phyloP scores from a whole-genome alignment of 257 asterid species.

The Fraxinus cuspidata region DNA sequence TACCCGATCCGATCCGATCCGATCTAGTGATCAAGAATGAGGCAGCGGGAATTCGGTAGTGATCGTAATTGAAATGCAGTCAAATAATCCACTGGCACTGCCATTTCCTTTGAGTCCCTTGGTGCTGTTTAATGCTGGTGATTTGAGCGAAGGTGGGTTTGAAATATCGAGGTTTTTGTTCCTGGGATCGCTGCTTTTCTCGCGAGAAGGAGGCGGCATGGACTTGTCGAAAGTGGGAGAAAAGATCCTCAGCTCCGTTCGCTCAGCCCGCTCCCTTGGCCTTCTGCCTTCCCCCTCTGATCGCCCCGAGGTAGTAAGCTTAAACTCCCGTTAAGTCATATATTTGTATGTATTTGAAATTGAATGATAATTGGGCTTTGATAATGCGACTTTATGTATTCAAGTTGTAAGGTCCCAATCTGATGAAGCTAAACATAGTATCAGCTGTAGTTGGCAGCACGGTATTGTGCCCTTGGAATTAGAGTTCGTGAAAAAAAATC shows the following conservation, averaged over 20 bases:
- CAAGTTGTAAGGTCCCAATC: neutral
- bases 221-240: neutral
- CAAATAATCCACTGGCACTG: conserved; percentile 57
- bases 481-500: neutral
- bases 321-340: neutral
- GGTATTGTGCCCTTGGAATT: neutral
- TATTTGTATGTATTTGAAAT: conserved; percentile 11
- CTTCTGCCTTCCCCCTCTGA: conserved; percentile 69
- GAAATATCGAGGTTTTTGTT: conserved; percentile 86
- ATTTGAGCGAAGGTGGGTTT: conserved; percentile 77
- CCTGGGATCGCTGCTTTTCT: conserved; percentile 88
- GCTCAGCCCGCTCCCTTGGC: conserved; percentile 97
- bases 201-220: conserved; percentile 1
- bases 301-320: conserved; percentile 80
- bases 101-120: conserved; percentile 85
- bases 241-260: conserved; percentile 53
- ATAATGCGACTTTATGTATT: neutral
- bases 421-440: neutral
- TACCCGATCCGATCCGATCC: conserved; percentile 32
- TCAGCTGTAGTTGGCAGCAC: conserved; percentile 11
- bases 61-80: conserved; percentile 85
- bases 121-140: conserved; percentile 71
- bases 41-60: conserved; percentile 34
- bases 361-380: conserved; percentile 13
- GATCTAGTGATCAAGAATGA: conserved; percentile 46